Conservation (phyloP, 495 filamentous ascomycete species). For the Neurospora pannonica region DNA sequence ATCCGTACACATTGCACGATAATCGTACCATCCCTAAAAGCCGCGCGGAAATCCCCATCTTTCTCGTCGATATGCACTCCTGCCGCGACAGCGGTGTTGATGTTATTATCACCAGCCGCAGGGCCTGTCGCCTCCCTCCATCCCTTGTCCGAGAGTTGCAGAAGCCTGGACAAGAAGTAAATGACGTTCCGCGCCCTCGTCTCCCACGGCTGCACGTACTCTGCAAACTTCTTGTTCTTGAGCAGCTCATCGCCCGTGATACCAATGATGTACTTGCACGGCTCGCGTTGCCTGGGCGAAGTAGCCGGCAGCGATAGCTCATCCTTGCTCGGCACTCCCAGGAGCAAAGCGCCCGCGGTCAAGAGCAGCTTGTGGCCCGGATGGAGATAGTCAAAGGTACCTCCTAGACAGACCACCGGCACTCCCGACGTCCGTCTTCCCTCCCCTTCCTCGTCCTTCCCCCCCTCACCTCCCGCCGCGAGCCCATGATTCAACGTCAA, state of each 20-base stretch:
- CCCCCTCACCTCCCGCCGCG: not conserved
- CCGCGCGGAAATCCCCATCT: conserved; percentile 30
- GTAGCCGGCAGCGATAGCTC: conserved; percentile 4
- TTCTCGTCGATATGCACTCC: conserved; percentile 12
- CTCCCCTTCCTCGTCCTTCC: not conserved
- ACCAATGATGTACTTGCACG: conserved; percentile 61
- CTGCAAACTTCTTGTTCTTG: conserved; percentile 77
- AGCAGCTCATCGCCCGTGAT: conserved; percentile 82
- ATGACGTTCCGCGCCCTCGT: conserved; percentile 57
- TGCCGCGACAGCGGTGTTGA: not conserved
- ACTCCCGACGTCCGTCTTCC: not conserved
- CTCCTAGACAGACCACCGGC: conserved; percentile 64
- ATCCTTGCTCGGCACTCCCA: conserved; percentile 41
- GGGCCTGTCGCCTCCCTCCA: conserved; percentile 21
- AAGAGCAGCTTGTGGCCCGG: conserved; percentile 91
- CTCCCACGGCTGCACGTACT: conserved; percentile 70
- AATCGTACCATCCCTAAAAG: conserved; percentile 34
- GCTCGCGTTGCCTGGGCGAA: not conserved
- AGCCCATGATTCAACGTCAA: conserved; percentile 24
- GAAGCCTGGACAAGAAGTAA: conserved; percentile 61
- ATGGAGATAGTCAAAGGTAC: conserved; percentile 95
- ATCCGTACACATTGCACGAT: conserved; percentile 70
- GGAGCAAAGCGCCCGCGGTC: conserved; percentile 68
- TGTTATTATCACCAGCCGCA: not conserved
- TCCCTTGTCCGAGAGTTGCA: conserved; percentile 41